Evolutionary conservation across 306 rosid genomes (phyloP).

Genomic region (Lablab purpureus): DNA sequence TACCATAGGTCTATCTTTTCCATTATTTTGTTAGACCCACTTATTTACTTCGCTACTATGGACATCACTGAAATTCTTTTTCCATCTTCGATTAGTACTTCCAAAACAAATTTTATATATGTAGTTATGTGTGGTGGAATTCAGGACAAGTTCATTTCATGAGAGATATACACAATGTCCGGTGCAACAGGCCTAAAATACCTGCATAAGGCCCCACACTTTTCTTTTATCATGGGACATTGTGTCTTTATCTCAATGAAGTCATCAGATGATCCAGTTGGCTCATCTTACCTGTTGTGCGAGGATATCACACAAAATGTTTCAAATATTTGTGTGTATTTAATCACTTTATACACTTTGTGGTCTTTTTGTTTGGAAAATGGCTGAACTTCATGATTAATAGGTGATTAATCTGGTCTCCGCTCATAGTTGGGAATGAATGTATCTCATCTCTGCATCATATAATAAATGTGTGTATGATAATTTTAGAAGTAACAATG

Average conservation of each 20-base stretch:
- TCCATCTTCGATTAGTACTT: background rate
- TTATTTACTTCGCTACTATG: background rate
- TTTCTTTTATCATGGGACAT: background rate
- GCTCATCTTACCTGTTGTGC: background rate
- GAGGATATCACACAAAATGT: background rate
- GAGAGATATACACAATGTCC: background rate
- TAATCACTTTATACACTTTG: conserved; percentile 12
- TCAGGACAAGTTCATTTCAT: conserved; percentile 8
- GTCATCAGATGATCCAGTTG: background rate
- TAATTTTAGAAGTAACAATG: background rate
- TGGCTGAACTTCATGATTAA: background rate
- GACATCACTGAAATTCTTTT: background rate
- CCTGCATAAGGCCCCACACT: background rate
- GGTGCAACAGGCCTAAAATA: conserved; percentile 22
- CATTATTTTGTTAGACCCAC: background rate
- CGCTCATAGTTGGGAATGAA: background rate
- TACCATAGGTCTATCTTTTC: background rate
- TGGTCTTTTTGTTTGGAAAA: conserved; percentile 10
- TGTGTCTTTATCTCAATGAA: background rate
- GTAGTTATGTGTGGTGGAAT: background rate
- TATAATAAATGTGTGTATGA: background rate
- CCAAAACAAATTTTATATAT: background rate
- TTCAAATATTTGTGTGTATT: background rate
- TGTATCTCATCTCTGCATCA: background rate
- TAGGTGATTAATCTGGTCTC: background rate